These are phyloP conservation scores for Delonix regia DNA, from an alignment of 306 rosid genomes.

Conservation along the genomic window DNA sequence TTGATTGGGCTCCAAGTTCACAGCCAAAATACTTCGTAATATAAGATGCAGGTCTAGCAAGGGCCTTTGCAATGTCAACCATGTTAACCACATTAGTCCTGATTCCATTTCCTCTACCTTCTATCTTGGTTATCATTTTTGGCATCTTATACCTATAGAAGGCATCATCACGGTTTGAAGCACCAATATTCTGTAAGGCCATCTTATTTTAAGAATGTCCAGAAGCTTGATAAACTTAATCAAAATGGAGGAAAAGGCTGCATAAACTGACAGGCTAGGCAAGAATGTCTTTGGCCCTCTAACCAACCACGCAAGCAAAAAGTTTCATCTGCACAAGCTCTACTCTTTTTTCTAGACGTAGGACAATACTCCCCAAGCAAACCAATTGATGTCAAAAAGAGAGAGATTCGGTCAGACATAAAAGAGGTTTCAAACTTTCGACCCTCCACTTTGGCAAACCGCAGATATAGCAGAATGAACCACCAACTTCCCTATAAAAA, in stretches of 20 bases:
- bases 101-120: constrained; percentile 75
- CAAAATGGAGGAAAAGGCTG: constrained; percentile 43
- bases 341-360: constrained; percentile 61
- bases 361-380: constrained; percentile 75
- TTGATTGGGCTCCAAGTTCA: constrained; percentile 75
- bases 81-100: constrained; percentile 69
- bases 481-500: constrained; percentile 50
- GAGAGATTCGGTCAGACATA: constrained; percentile 69
- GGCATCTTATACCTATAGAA: constrained; percentile 80
- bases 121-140: constrained; percentile 64
- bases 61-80: constrained; percentile 74
- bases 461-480: constrained; percentile 44
- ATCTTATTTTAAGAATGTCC: constrained; percentile 31
- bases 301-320: constrained; percentile 53
- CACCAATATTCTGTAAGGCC: constrained; percentile 75
- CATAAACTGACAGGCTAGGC: constrained; percentile 42
- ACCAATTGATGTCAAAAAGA: constrained; percentile 62
- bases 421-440: constrained; percentile 61
- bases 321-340: constrained; percentile 32
- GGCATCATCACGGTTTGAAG: constrained; percentile 77
- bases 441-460: constrained; percentile 56
- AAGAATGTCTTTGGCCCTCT: constrained; percentile 26
- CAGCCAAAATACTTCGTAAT: constrained; percentile 68
- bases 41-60: constrained; percentile 70
- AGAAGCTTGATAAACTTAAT: neutral